Evolutionary conservation across 2,329 filamentous ascomycete genomes (phyloP), one percentile per base, ranked within the genome.

Genomic region (Meredithiella fracta): DNA sequence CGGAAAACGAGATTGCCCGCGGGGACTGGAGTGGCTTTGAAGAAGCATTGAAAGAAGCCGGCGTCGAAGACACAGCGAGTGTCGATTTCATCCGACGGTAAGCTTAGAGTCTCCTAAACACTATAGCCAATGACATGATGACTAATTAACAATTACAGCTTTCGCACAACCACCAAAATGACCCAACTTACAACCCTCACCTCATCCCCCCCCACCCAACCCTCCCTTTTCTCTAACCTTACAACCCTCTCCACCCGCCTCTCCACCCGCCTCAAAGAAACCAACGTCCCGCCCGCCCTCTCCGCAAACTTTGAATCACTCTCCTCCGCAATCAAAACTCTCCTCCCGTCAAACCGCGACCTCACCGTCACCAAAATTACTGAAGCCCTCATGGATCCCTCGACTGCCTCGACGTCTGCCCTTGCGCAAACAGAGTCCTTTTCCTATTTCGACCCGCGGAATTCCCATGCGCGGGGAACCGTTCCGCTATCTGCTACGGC

Each of bases 361-460:
- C 78, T 97, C 8, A 97, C 92, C 0, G 79, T 98, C 54, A 98
- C 94, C 57, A 97, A 97, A 70, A 96, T 98, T 65, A 91, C 92
- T 42, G 92, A 98, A 68, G 94, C 88, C 1, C 83, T 98, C 64
- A 98, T 98, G 91, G 92, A 98, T 65, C 92, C 92, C 0, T 78
- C 87, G 49, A 81, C 88, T 9, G 91, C 92, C 2, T 88, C 87
- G 3, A 91, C 87, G 4, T 91, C 85, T 25, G 92, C 92, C 25
- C 92, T 98, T 61, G 85, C 88, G 59, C 97, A 95, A 73, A 97
- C 92, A 1, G 92, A 98, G 66, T 84, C 86, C 63, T 98, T 96
- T 65, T 79, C 97, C 29, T 98, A 96, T 74, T 98, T 96, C 66
- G 94, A 98, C 66, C 92, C 92, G 0, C 81, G 91, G 54, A 94